Evolutionary conservation across 2,329 filamentous ascomycete genomes (phyloP), one percentile per base, ranked within the genome.

Genomic region (Sarocladium kiliense): DNA sequence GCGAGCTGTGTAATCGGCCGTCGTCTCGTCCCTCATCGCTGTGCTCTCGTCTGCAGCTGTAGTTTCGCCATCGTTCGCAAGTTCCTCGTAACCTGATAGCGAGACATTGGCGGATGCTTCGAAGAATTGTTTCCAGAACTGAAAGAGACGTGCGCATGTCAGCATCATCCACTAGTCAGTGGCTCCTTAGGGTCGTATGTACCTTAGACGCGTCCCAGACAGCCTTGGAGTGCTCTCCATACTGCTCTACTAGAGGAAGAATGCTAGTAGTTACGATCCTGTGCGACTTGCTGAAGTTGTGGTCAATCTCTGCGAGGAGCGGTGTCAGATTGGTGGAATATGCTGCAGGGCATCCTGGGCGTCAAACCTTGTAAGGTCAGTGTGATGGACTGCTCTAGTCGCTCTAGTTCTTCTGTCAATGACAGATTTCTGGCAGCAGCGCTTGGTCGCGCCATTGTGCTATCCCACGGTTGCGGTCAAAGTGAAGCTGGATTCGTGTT

Each of bases 41-140:
- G 75, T 77, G 68, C 74, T 81, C 64, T 80, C 78, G 18, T 79
- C 76, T 23, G 69, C 72, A 1, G 65, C 74, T 49, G 70, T 75
- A 56, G 65, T 79, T n/a, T 88, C 85, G 54, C 87, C 85, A 53
- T 82, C 84, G 55, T 88, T 85, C 14, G 83, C 83, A 21, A 85
- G 79, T 66, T 96, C 92, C 67, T 96, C 93, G 70, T 99, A 97
- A 26, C 92, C 91, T 0, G 91, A 96, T 11, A 99, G 81, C 11
- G 93, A 96, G 25, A 99, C 93, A 65, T 99, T 97, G 68, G 94
- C 94, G 49, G 92, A 96, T 34, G 94, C 91, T 74, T 99, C 94
- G 72, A 99, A 99, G 77, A 99, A 99, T 76, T 97, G 92, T 73
- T 99, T 99, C 94, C 94, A 99, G 73, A 99, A 99, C 89, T 95